Evolutionary conservation across 371 early-diverging fungal genomes (phyloP).

Genomic region (Funneliformis caledonium): DNA sequence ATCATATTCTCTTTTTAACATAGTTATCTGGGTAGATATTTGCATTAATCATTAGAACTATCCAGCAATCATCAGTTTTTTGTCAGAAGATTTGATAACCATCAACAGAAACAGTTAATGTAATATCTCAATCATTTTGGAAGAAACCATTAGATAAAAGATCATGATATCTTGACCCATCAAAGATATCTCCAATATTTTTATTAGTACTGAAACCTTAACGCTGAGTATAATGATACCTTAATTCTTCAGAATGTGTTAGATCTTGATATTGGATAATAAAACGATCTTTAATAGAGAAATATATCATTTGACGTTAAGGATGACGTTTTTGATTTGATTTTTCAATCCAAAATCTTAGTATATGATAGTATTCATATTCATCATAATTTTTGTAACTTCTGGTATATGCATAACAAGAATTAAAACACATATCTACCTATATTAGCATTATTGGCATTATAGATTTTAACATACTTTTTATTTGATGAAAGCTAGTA

Average conservation of each 20-base stretch:
- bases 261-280: neutral
- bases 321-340: too few species aligned
- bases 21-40: neutral
- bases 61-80: neutral
- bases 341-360: too few species aligned
- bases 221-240: neutral
- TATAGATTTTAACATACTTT: too few species aligned
- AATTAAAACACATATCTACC: too few species aligned
- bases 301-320: neutral
- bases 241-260: neutral
- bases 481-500: too few species aligned
- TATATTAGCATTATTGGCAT: too few species aligned
- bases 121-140: neutral
- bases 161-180: neutral
- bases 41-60: conserved; percentile 6
- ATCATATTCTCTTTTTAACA: conserved; percentile 21
- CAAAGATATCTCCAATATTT: conserved; percentile 6
- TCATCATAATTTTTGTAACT: too few species aligned
- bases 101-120: conserved; percentile 1
- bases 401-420: too few species aligned
- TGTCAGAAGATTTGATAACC: conserved; percentile 21
- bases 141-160: neutral
- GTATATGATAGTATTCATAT: too few species aligned
- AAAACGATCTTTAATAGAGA: neutral
- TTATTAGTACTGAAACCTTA: neutral